Conservation (phyloP, 768 basidiomycete genomes). For the Amanita pallidorosea region DNA sequence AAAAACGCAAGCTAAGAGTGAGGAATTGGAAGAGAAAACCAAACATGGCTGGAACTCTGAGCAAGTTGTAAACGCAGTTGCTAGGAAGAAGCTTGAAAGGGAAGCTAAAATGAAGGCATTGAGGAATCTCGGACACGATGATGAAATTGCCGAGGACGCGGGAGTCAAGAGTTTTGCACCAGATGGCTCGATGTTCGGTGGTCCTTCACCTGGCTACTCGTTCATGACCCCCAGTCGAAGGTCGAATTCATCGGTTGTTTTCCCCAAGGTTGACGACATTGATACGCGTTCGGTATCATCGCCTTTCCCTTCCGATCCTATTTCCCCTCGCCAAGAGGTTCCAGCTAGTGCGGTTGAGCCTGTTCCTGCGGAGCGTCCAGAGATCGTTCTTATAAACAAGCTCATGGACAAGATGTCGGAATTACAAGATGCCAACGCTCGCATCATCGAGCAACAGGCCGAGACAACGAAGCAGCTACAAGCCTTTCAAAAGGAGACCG, state of each 20-base stretch:
- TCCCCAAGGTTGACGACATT: neutral
- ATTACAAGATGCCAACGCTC: slow-evolving; percentile 60
- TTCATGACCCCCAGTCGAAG: slow-evolving; percentile 18
- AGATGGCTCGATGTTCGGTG: slow-evolving; percentile 30
- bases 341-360: neutral
- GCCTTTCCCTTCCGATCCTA: slow-evolving; percentile 6
- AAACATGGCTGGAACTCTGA: slow-evolving; percentile 33
- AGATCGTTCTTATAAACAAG: slow-evolving; percentile 56
- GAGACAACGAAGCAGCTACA: slow-evolving; percentile 51
- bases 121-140: slow-evolving; percentile 25
- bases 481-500: slow-evolving; percentile 63
- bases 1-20: slow-evolving; percentile 56
- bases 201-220: slow-evolving; percentile 17
- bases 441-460: slow-evolving; percentile 54
- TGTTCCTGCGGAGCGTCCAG: slow-evolving; percentile 27
- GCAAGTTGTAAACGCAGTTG: slow-evolving; percentile 29
- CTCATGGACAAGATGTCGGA: slow-evolving; percentile 68
- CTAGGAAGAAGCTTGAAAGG: slow-evolving; percentile 38
- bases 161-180: slow-evolving; percentile 55
- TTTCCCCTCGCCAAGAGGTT: slow-evolving; percentile 5
- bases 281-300: neutral
- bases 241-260: slow-evolving; percentile 8
- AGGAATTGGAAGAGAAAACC: slow-evolving; percentile 61
- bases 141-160: slow-evolving; percentile 16
- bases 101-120: slow-evolving; percentile 44